Evolutionary conservation across 805 yeast species (phyloP), one percentile per base, ranked within the genome.

Genomic region (Saccharomycopsis sp.): DNA sequence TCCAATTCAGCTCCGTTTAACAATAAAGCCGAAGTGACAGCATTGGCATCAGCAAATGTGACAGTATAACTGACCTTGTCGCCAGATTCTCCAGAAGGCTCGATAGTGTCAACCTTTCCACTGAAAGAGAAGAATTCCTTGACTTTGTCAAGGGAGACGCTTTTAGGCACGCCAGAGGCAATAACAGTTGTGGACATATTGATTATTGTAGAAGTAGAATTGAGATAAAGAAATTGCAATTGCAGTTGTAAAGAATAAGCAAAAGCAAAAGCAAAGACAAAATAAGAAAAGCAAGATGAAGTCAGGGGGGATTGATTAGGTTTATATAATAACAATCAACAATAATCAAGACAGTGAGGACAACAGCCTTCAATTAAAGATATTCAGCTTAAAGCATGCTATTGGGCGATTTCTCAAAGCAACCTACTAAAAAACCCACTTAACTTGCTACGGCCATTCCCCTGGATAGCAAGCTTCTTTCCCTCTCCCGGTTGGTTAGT

Each of bases 1-100:
- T 82, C 88, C 52, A 88, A 77, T 68, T 86, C 89, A 2, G 93
- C 91, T 52, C 88, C 91, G 62, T 85, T 80, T 57, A 87, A 74
- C 56, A 87, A 73, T 14, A 85, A 69, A 0, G 96, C 94, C 12
- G 93, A 87, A 38, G 82, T 76, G 50, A 85, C 78, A 1, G 94
- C 96, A 60, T 79, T 77, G 3, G 79, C 71, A 62, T 76, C 76
- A 56, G 75, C 80, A 69, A 87, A 87, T 52, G 67, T 74, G 41
- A 87, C 82, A 58, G 74, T 74, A 68, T 68, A 59, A 67, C 72
- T 35, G 73, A 65, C 24, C 65, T 50, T 15, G 69, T 68, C 47
- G 68, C 67, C 64, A 77, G 69, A 2, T 71, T 61, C 57, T 72
- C 69, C 58, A 80, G 72, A 67, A 3, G 25, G 52, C 7, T 52